Percentiles rank a stretch among this genome's conserved stretches.
These are phyloP conservation scores for Cladochytrium replicatum DNA, from an alignment of 192 early-diverging fungal species.

Conservation along the genomic window DNA sequence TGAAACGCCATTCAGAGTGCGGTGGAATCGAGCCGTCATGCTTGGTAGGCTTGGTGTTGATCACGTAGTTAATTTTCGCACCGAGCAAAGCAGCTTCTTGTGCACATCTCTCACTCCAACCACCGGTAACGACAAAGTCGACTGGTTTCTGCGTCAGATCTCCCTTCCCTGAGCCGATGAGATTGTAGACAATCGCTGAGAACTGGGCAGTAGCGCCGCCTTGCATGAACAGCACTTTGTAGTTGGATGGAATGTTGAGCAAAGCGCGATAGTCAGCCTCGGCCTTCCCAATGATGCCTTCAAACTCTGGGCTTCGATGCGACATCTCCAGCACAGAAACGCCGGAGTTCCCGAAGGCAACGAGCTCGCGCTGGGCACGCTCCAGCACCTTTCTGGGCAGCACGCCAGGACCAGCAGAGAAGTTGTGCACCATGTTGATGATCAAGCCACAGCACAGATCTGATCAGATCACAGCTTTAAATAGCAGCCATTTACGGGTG, in stretches of 20 bases:
- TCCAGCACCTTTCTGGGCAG: slow-evolving; percentile 77
- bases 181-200: slow-evolving; percentile 79
- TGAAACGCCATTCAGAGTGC: slow-evolving; percentile 54
- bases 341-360: slow-evolving; percentile 72
- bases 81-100: slow-evolving; percentile 78
- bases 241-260: slow-evolving; percentile 74
- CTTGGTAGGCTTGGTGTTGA: slow-evolving; percentile 52
- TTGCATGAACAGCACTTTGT: slow-evolving; percentile 88
- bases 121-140: slow-evolving; percentile 87
- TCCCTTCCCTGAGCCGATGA: slow-evolving; percentile 53
- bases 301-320: slow-evolving; percentile 81
- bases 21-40: slow-evolving; percentile 47
- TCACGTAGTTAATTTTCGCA: slow-evolving; percentile 67
- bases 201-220: slow-evolving; percentile 93
- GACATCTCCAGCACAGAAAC: slow-evolving; percentile 94
- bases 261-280: slow-evolving; percentile 61
- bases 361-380: slow-evolving; percentile 70
- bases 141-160: slow-evolving; percentile 31
- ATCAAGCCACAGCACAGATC: too few relatives aligned
- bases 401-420: slow-evolving; percentile 78
- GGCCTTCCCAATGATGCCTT: slow-evolving; percentile 59
- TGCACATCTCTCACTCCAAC: slow-evolving; percentile 79
- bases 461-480: too few relatives aligned
- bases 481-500: too few relatives aligned
- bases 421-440: too few relatives aligned